A percentile compares a stretch with the other conserved stretches of the same genome.
These are phyloP conservation scores for carrot (Daucus carota) DNA, from an alignment of 129 eudicot species.

Conservation along the genomic window DNA sequence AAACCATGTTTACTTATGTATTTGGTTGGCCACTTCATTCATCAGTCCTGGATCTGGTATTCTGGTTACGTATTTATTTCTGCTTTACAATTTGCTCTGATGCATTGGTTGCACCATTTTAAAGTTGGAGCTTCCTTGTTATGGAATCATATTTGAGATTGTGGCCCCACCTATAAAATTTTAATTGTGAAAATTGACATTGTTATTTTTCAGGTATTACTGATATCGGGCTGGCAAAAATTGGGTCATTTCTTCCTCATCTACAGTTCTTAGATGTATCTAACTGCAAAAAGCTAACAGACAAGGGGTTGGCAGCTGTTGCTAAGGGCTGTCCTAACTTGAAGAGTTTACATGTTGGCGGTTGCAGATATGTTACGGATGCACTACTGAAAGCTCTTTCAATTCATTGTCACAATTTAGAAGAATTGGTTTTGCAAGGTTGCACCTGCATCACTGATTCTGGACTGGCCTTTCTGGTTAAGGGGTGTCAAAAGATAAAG, in stretches of 20 bases:
- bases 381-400: slow-evolving; percentile 53
- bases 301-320: slow-evolving; percentile 84
- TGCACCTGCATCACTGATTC: slow-evolving; percentile 76
- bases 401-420: slow-evolving; percentile 53
- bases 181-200: neutral
- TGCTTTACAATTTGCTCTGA: neutral
- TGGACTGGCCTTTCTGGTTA: slow-evolving; percentile 58
- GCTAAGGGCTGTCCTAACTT: slow-evolving; percentile 73
- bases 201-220: slow-evolving; percentile 61
- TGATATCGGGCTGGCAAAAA: slow-evolving; percentile 62
- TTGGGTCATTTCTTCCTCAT: slow-evolving; percentile 59
- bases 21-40: neutral
- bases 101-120: neutral
- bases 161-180: neutral
- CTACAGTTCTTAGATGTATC: slow-evolving; percentile 77
- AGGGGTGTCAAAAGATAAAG: slow-evolving; percentile 58
- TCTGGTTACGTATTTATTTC: neutral
- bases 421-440: slow-evolving; percentile 63
- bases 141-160: neutral
- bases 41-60: neutral
- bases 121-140: neutral
- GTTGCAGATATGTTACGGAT: slow-evolving; percentile 79
- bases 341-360: slow-evolving; percentile 60
- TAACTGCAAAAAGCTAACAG: slow-evolving; percentile 70
- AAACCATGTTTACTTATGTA: neutral